Evolutionary conservation across 148 eudicot genomes (phyloP).

Genomic region (Nyssa sinensis): DNA sequence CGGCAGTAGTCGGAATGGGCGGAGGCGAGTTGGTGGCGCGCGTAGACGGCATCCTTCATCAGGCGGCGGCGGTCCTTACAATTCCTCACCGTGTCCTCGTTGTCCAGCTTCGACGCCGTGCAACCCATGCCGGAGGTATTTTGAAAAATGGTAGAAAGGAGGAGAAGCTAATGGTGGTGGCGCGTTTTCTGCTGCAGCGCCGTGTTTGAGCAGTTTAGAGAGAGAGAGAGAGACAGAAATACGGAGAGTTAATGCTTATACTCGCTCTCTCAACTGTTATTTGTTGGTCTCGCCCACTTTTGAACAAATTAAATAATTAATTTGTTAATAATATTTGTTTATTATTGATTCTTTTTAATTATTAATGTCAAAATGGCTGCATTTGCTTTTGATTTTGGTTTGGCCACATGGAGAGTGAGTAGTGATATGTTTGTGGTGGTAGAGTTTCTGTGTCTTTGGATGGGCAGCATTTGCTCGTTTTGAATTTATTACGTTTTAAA

Average conservation of each 20-base stretch:
- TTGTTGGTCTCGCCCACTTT: background rate
- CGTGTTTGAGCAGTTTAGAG: background rate
- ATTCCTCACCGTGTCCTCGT: slow-evolving; percentile 93
- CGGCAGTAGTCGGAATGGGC: slow-evolving; percentile 93
- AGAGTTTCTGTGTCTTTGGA: no score
- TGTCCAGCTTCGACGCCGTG: slow-evolving; percentile 81
- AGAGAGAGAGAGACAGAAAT: background rate
- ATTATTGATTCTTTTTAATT: no score
- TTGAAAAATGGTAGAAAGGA: slow-evolving; percentile 20
- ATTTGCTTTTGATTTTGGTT: no score
- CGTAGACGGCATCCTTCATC: slow-evolving; percentile 76
- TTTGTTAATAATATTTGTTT: background rate
- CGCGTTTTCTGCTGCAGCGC: no score
- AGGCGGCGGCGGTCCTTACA: slow-evolving; percentile 92
- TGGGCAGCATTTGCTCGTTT: no score
- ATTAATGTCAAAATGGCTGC: no score
- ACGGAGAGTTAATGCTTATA: slow-evolving; percentile 8
- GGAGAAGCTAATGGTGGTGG: slow-evolving; percentile 55
- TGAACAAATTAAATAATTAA: background rate
- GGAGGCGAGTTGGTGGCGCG: slow-evolving; percentile 98
- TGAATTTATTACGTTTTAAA: no score
- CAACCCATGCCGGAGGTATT: slow-evolving; percentile 57
- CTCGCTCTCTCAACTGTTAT: background rate
- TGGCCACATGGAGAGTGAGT: no score
- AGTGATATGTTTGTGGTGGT: no score